Percentiles rank a stretch among this genome's conserved stretches.
These are phyloP conservation scores for Penicillium occitanis DNA, from an alignment of 2,329 filamentous ascomycete species.

Conservation along the genomic window DNA sequence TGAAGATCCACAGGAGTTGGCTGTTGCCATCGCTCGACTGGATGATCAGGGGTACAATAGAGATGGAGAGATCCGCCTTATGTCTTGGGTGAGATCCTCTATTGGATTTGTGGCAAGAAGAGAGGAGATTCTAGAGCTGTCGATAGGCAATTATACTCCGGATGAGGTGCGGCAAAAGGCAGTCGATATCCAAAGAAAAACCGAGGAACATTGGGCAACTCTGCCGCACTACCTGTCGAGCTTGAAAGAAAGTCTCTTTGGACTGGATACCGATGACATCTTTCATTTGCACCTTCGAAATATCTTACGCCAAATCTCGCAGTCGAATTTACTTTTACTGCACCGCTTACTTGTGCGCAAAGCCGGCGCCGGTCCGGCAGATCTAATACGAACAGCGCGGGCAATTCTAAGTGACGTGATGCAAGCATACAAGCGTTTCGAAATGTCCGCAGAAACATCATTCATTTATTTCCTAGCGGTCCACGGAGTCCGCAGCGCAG, in stretches of 20 bases:
- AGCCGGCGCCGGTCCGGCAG: background rate
- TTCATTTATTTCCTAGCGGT: background rate
- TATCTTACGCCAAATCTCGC: background rate
- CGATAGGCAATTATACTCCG: background rate
- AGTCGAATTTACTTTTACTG: background rate
- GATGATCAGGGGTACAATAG: background rate
- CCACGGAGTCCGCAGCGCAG: background rate
- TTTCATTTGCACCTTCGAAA: background rate
- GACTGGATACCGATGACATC: background rate
- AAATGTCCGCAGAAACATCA: background rate
- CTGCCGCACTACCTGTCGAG: background rate
- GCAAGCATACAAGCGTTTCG: background rate
- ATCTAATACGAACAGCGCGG: background rate
- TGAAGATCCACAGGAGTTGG: background rate
- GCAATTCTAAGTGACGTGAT: background rate
- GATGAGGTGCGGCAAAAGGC: slow-evolving; percentile 1
- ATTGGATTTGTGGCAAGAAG: background rate
- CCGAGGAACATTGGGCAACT: background rate
- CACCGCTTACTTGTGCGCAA: background rate
- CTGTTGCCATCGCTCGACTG: background rate
- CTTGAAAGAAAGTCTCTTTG: background rate
- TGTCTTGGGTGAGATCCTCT: background rate
- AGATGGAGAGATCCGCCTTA: background rate
- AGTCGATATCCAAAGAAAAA: background rate
- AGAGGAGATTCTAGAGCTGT: background rate